phyloP scores from a whole-genome alignment of 495 filamentous ascomycete genomes.

The Thermothielavioides terrestris region DNA sequence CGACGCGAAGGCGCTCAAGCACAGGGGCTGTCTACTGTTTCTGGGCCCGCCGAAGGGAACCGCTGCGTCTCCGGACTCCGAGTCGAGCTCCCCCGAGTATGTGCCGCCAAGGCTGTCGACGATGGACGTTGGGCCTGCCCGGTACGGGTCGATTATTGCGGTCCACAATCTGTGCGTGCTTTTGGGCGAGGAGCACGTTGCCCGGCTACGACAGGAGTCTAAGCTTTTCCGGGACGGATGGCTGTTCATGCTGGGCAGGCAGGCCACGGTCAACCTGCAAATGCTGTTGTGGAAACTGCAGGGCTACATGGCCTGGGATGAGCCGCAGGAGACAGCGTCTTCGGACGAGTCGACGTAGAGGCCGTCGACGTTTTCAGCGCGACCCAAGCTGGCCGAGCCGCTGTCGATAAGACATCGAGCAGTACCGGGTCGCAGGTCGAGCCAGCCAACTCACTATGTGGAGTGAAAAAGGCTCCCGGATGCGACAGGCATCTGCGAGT shows the following conservation, averaged over 20 bases:
- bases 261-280: constrained; percentile 45
- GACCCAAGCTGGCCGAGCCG: no score
- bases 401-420: no score
- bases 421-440: no score
- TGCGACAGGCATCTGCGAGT: no score
- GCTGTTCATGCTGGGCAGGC: constrained; percentile 35
- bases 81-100: background rate
- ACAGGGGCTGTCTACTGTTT: constrained; percentile 32
- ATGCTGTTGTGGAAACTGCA: constrained; percentile 60
- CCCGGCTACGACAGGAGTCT: constrained; percentile 22
- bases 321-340: background rate
- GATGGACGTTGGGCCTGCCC: constrained; percentile 19
- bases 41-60: constrained; percentile 18
- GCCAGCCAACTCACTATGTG: no score
- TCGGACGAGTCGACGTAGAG: no score
- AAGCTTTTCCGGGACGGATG: constrained; percentile 24
- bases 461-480: no score
- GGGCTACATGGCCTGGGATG: constrained; percentile 40
- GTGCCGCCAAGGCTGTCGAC: constrained; percentile 22
- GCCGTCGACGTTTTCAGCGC: no score
- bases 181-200: constrained; percentile 30
- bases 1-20: constrained; percentile 21
- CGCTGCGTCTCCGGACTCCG: background rate
- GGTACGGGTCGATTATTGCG: constrained; percentile 19
- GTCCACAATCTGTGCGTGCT: constrained; percentile 36